A percentile compares a stretch with the other conserved stretches of the same genome.
These are phyloP conservation scores for Amanita polypyramis DNA, from an alignment of 768 basidiomycete genomes.

Conservation along the genomic window DNA sequence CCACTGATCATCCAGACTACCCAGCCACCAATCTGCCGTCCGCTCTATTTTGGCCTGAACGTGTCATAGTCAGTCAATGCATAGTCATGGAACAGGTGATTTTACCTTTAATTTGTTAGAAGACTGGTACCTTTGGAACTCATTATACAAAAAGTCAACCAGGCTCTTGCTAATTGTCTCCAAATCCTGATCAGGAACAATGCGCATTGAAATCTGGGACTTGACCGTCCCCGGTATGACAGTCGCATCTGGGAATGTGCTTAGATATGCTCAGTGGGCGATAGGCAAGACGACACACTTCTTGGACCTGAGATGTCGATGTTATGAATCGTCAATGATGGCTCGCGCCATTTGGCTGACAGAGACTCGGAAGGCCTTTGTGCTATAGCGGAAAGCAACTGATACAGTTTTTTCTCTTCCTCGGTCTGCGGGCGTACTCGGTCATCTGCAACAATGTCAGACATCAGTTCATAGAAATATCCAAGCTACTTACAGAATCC, in stretches of 20 bases:
- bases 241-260: constrained; percentile 49
- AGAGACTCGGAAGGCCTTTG: constrained; percentile 58
- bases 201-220: constrained; percentile 82
- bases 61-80: neutral
- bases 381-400: constrained; percentile 58
- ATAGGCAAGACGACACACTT: constrained; percentile 35
- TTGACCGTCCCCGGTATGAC: constrained; percentile 81
- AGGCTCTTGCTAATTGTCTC: constrained; percentile 56
- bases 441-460: constrained; percentile 43
- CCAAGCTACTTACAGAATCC: constrained; percentile 60
- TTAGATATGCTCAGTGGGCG: neutral
- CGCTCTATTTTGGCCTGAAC: constrained; percentile 67
- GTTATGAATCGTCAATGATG: constrained; percentile 82
- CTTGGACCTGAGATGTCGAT: constrained; percentile 75
- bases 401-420: constrained; percentile 59
- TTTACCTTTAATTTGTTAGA: constrained; percentile 65
- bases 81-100: neutral
- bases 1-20: constrained; percentile 75
- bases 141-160: constrained; percentile 40
- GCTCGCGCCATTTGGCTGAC: constrained; percentile 79
- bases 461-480: neutral
- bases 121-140: constrained; percentile 52
- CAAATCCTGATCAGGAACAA: constrained; percentile 89
- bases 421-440: constrained; percentile 58
- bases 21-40: constrained; percentile 94